Evolutionary conservation across 495 filamentous ascomycete genomes (phyloP).

Genomic region (Neurospora sp.): DNA sequence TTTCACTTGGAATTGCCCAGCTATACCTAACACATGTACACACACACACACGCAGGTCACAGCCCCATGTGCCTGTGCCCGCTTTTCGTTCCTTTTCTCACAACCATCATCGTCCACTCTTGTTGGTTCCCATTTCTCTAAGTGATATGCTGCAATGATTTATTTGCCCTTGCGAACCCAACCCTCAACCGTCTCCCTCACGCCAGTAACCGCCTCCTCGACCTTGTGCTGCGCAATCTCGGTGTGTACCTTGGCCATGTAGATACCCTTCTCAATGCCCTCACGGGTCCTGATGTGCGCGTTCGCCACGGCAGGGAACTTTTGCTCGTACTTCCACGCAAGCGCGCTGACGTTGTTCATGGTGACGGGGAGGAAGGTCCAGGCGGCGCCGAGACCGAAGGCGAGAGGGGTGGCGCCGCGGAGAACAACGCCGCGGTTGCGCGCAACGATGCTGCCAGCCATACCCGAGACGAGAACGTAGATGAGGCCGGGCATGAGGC

Average conservation of each 20-base stretch:
- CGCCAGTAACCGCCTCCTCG: constrained; percentile 64
- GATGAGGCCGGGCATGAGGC: constrained; percentile 71
- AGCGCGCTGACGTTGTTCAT: constrained; percentile 79
- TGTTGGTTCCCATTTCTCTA: neutral
- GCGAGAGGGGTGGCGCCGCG: constrained; percentile 59
- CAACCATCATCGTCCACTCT: neutral
- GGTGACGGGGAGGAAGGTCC: constrained; percentile 63
- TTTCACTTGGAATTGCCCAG: neutral
- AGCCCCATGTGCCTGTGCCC: neutral
- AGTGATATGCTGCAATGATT: neutral
- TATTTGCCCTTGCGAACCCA: constrained; percentile 85
- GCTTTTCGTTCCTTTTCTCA: neutral
- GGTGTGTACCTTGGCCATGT: constrained; percentile 60
- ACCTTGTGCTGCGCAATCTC: constrained; percentile 59
- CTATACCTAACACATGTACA: neutral
- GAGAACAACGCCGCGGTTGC: constrained; percentile 75
- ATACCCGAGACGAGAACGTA: constrained; percentile 89
- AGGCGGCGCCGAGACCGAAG: constrained; percentile 64
- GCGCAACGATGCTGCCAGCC: constrained; percentile 78
- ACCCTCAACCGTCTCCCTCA: constrained; percentile 65
- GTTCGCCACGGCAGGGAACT: constrained; percentile 66
- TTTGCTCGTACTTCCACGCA: constrained; percentile 82
- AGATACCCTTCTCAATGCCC: constrained; percentile 55
- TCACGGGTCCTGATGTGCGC: constrained; percentile 60
- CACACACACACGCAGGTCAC: neutral